Conservation (phyloP, 495 filamentous ascomycete genomes). For the Penicillium atrosanguineum region DNA sequence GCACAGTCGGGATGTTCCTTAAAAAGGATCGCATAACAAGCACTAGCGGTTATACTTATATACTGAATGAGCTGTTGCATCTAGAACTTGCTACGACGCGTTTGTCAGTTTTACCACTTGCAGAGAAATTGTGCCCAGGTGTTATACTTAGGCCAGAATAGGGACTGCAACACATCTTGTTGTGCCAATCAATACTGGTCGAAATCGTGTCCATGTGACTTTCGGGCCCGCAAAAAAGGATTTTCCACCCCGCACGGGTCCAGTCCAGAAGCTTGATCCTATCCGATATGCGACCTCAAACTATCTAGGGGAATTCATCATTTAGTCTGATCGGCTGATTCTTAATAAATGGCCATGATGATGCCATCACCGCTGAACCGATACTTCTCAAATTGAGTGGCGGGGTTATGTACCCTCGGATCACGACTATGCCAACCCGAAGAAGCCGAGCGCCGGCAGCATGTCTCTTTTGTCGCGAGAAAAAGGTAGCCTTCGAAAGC, state of each 20-base stretch:
- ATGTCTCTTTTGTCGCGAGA: slow-evolving; percentile 28
- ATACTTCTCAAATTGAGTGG: neutral
- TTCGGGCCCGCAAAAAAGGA: neutral
- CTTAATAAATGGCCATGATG: neutral
- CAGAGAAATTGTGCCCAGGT: too few species aligned
- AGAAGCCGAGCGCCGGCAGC: slow-evolving; percentile 25
- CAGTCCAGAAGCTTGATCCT: neutral
- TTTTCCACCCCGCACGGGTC: neutral
- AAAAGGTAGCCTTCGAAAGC: slow-evolving; percentile 21
- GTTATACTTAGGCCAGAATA: too few species aligned
- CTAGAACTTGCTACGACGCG: too few species aligned
- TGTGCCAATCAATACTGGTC: too few species aligned
- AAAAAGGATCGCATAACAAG: too few species aligned
- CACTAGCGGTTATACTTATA: too few species aligned
- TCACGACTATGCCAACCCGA: slow-evolving; percentile 17
- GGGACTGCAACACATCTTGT: too few species aligned
- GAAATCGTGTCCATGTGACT: neutral
- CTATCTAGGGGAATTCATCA: neutral
- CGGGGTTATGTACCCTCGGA: neutral
- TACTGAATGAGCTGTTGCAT: too few species aligned
- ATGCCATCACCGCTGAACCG: neutral
- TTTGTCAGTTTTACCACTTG: too few species aligned
- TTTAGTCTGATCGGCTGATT: neutral
- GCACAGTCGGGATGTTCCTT: too few species aligned
- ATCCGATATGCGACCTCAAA: neutral